Evolutionary conservation across 805 yeast species (phyloP).

Genomic region (Candida vartiovaarae): DNA sequence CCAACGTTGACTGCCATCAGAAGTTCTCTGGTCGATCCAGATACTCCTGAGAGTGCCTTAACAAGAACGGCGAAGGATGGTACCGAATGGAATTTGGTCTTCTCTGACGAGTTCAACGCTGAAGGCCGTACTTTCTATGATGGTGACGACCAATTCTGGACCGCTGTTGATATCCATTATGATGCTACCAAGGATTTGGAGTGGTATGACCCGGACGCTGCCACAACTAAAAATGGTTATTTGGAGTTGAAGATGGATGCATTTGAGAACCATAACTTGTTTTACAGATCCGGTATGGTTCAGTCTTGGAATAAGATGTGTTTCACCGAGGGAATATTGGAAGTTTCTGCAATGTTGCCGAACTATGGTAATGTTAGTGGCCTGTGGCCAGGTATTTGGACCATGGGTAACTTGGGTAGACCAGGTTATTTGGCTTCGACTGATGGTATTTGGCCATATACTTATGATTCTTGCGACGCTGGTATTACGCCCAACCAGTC

Average conservation of each 20-base stretch:
- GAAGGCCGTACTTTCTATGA: slow-evolving; percentile 88
- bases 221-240: slow-evolving; percentile 68
- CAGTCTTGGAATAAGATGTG: slow-evolving; percentile 92
- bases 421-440: slow-evolving; percentile 86
- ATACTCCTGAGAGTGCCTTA: slow-evolving; percentile 45
- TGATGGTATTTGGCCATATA: slow-evolving; percentile 94
- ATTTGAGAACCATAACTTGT: slow-evolving; percentile 65
- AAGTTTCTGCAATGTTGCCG: slow-evolving; percentile 71
- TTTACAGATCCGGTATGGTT: slow-evolving; percentile 85
- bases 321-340: slow-evolving; percentile 77
- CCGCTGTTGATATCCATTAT: slow-evolving; percentile 77
- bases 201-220: slow-evolving; percentile 95
- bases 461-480: slow-evolving; percentile 82
- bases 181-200: slow-evolving; percentile 86
- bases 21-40: slow-evolving; percentile 50
- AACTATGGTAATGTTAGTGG: slow-evolving; percentile 75
- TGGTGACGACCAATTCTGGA: slow-evolving; percentile 90
- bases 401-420: slow-evolving; percentile 87
- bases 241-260: slow-evolving; percentile 72
- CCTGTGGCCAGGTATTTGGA: slow-evolving; percentile 96
- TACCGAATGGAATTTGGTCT: slow-evolving; percentile 65
- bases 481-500: slow-evolving; percentile 95
- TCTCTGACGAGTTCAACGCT: slow-evolving; percentile 85
- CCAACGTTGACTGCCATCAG: slow-evolving; percentile 48
- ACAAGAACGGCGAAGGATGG: slow-evolving; percentile 55